phyloP scores from a whole-genome alignment of 768 basidiomycete genomes.

The Coprinopsis strossmayeri region DNA sequence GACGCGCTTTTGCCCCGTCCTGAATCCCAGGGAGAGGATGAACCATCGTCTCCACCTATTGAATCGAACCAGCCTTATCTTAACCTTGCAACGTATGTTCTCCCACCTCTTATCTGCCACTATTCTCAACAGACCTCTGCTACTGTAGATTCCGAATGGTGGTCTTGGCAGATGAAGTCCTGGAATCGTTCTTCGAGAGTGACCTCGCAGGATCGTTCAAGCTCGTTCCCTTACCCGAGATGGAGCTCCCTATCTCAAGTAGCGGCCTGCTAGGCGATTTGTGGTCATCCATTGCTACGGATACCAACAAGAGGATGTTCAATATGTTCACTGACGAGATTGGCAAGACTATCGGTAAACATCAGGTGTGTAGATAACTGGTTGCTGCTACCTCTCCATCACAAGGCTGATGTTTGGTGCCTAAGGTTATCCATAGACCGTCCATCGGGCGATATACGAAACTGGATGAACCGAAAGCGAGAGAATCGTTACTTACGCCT shows the following conservation, averaged over 20 bases:
- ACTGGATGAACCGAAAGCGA: constrained; percentile 81
- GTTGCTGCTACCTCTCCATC: background rate
- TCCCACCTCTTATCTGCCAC: background rate
- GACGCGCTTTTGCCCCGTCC: constrained; percentile 75
- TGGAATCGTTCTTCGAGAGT: constrained; percentile 94
- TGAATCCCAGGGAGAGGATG: constrained; percentile 22
- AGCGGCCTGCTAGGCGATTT: constrained; percentile 73
- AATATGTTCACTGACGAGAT: constrained; percentile 92
- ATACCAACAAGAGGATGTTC: constrained; percentile 90
- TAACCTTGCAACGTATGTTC: constrained; percentile 77
- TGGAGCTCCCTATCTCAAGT: constrained; percentile 53
- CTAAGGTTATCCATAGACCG: constrained; percentile 65
- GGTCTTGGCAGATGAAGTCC: constrained; percentile 90
- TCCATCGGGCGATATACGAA: constrained; percentile 82
- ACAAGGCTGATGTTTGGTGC: background rate
- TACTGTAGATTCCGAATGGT: constrained; percentile 89
- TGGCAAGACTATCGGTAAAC: constrained; percentile 90
- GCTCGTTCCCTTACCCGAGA: constrained; percentile 62
- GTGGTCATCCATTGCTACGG: constrained; percentile 85
- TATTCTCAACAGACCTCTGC: background rate
- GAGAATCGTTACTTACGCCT: constrained; percentile 79
- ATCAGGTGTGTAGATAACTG: constrained; percentile 48
- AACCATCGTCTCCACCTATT: constrained; percentile 38
- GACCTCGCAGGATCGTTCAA: constrained; percentile 88
- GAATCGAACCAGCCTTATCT: constrained; percentile 86